These are phyloP conservation scores for Calonectria pauciramosa DNA, from an alignment of 2,329 filamentous ascomycete genomes.

Conservation along the genomic window DNA sequence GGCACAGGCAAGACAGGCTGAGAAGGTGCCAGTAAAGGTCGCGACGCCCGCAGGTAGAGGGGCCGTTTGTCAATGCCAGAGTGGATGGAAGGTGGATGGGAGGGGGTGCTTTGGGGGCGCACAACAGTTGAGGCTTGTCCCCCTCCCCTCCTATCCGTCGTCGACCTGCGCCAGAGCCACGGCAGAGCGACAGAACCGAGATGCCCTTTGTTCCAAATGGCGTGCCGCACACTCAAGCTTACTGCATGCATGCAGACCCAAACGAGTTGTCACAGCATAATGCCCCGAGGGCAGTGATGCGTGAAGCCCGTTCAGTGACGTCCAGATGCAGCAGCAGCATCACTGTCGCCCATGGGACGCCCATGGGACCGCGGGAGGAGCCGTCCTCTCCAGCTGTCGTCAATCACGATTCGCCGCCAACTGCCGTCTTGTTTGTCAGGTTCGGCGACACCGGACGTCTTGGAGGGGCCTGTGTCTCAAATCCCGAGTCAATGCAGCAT, in stretches of 20 bases:
- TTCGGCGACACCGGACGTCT: neutral
- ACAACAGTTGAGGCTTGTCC: neutral
- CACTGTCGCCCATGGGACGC: conserved; percentile 4
- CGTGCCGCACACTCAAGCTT: conserved; percentile 1
- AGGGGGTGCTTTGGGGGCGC: neutral
- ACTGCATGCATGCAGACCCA: conserved; percentile 19
- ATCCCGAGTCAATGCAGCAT: conserved; percentile 5
- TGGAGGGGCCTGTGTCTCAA: neutral
- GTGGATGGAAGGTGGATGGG: neutral
- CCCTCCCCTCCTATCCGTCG: conserved; percentile 1
- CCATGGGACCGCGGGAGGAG: conserved; percentile 9
- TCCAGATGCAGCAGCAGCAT: conserved; percentile 12
- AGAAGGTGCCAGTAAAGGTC: neutral
- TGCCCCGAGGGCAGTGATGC: neutral
- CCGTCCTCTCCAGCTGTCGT: neutral
- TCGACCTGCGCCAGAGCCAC: neutral
- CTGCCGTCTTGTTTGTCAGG: conserved; percentile 17
- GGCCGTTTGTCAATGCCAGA: neutral
- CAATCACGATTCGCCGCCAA: neutral
- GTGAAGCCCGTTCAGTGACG: conserved; percentile 22
- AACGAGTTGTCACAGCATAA: conserved; percentile 9
- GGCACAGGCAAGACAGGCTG: neutral
- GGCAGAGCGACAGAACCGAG: neutral
- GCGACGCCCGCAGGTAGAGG: neutral
- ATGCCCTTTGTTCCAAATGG: neutral